Evolutionary conservation across 2,329 filamentous ascomycete genomes (phyloP), one percentile per base, ranked within the genome.

Genomic region (Lasiodiplodia gonubiensis): DNA sequence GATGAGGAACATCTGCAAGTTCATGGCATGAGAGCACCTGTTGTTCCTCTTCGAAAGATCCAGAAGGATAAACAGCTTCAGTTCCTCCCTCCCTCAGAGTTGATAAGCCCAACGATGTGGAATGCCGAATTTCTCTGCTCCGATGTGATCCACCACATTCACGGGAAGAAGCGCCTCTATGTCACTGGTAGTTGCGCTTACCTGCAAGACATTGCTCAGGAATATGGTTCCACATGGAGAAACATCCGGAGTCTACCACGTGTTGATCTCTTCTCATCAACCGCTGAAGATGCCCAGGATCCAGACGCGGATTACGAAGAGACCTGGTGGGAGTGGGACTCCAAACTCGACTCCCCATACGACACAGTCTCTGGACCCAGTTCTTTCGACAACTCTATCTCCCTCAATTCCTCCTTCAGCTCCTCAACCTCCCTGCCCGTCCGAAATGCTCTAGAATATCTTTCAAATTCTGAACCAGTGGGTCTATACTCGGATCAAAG

Each of bases 121-220:
- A 87, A 89, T 63, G 86, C 89, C 2, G 83, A 86, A 11, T 94
- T 94, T 70, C 83, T 94, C 33, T 84, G 84, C 60, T 89, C 90
- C 1, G 88, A 86, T 57, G 86, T 93, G 46, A 86, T 92, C 73
- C 94, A 94, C 91, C 88, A 89, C 72, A 85, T 88, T 35, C 84
- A 86, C 27, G 82, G 82, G 10, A 52, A 42, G 23, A 88, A 89
- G 69, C 85, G 91, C 10, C 84, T 94, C 14, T 94, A 91, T 78
- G 84, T 94, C 68, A 94, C 92, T 1, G 90, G 92, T 68, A 86
- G 89, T 3, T 88, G 91, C 71, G 89, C 90, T 1, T 94, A 94
- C 70, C 79, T 92, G 2, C 92, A 94, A 73, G 76, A 80, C 16
- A 79, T 83, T 37, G 82, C 85, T 5, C 84, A 85, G 46, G 48